Evolutionary conservation across 73 alveolate genomes (phyloP).

Genomic region (Paraurostyla sp.): DNA sequence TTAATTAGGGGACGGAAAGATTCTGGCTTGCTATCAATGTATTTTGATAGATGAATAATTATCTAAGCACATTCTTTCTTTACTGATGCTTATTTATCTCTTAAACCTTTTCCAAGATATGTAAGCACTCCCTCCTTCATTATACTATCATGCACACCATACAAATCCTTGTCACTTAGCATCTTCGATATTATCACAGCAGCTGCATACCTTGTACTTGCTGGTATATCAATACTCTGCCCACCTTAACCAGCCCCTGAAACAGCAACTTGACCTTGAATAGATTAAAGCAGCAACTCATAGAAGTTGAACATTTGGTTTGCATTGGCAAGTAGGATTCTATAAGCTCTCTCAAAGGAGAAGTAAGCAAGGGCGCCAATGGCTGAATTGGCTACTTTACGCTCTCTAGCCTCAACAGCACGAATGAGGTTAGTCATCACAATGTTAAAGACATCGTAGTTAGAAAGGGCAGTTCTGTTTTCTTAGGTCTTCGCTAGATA

Average conservation of each 20-base stretch:
- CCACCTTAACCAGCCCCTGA: slow-evolving; percentile 21
- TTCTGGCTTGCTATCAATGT: slow-evolving; percentile 43
- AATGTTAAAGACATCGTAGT: slow-evolving; percentile 61
- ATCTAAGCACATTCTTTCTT: slow-evolving; percentile 70
- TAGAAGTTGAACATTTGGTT: slow-evolving; percentile 68
- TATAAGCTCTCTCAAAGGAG: slow-evolving; percentile 56
- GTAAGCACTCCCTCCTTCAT: slow-evolving; percentile 59
- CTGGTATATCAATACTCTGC: slow-evolving; percentile 26
- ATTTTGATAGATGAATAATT: slow-evolving; percentile 22
- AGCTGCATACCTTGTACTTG: slow-evolving; percentile 67
- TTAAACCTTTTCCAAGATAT: slow-evolving; percentile 53
- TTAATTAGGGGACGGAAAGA: slow-evolving; percentile 48
- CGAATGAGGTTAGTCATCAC: slow-evolving; percentile 64
- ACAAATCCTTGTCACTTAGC: slow-evolving; percentile 64
- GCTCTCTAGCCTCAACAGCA: slow-evolving; percentile 49
- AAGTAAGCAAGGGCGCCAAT: slow-evolving; percentile 69
- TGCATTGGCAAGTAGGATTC: slow-evolving; percentile 62
- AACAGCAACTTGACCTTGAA: slow-evolving; percentile 16
- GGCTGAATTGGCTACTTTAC: slow-evolving; percentile 65
- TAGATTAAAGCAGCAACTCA: slow-evolving; percentile 57
- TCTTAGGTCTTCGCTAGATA: slow-evolving; percentile 57
- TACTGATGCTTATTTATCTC: slow-evolving; percentile 59
- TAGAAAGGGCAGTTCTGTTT: slow-evolving; percentile 57
- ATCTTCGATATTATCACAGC: slow-evolving; percentile 57
- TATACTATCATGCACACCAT: slow-evolving; percentile 58